These are phyloP conservation scores for Colletotrichum liaoningense DNA, from an alignment of 2,329 filamentous ascomycete species.

Conservation along the genomic window DNA sequence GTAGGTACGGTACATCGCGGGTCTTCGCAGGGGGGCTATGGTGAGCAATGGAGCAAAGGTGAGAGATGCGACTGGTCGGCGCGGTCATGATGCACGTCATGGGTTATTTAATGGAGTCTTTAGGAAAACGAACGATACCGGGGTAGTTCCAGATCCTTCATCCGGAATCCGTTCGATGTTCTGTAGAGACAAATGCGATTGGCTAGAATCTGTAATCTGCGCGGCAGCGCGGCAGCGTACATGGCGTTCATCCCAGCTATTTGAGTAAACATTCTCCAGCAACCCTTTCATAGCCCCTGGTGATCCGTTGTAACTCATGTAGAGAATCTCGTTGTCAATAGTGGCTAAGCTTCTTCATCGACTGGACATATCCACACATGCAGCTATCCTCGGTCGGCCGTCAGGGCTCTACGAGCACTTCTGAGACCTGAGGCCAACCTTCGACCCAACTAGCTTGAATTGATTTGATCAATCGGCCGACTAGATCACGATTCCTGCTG, in stretches of 20 bases:
- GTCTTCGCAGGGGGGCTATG: not conserved
- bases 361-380: too few species aligned
- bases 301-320: not conserved
- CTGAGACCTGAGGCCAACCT: not conserved
- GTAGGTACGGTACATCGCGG: not conserved
- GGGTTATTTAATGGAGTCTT: not conserved
- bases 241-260: slow-evolving; percentile 12
- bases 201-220: not conserved
- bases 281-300: not conserved
- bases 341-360: not conserved
- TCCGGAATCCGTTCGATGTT: too few species aligned
- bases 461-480: not conserved
- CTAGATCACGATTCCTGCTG: not conserved
- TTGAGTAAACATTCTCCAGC: not conserved
- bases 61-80: slow-evolving; percentile 15
- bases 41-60: not conserved
- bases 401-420: too few species aligned
- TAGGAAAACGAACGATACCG: not conserved
- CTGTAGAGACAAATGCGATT: slow-evolving; percentile 14
- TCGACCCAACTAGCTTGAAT: not conserved
- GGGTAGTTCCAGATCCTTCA: not conserved
- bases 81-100: slow-evolving; percentile 2
- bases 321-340: not conserved
- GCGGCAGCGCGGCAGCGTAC: not conserved
- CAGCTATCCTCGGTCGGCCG: too few species aligned